Conservation (phyloP, 1,139 yeast species). For the Kodamaea derodonti region DNA sequence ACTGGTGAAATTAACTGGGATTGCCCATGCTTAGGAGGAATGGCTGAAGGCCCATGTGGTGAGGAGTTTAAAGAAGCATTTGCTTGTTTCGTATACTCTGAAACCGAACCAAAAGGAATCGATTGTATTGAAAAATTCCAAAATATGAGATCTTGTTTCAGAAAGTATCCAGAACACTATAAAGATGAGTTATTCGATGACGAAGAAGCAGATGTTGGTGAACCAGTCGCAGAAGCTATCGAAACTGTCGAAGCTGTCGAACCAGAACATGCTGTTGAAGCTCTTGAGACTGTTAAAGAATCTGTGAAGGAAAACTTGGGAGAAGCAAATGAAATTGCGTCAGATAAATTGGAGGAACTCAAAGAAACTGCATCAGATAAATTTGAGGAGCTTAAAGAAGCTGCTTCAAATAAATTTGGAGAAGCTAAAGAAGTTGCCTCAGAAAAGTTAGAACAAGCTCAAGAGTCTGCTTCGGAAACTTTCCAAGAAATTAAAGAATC, state of each 20-base stretch:
- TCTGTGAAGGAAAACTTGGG: neutral
- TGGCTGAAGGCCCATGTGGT: constrained; percentile 99
- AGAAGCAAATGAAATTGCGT: neutral
- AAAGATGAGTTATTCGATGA: constrained; percentile 87
- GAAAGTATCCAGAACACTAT: constrained; percentile 88
- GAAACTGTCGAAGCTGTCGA: neutral
- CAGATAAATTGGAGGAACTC: neutral
- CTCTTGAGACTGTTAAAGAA: neutral
- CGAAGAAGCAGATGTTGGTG: constrained; percentile 34
- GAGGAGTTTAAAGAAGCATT: constrained; percentile 96
- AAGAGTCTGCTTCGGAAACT: neutral
- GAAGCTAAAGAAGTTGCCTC: neutral
- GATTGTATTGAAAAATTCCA: constrained; percentile 93
- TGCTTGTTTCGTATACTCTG: constrained; percentile 92
- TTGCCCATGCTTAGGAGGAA: constrained; percentile 99
- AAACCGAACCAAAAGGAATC: constrained; percentile 93
- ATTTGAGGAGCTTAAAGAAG: neutral
- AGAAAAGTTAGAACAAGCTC: too few species aligned
- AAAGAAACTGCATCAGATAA: neutral
- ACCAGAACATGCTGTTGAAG: neutral
- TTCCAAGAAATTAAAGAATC: neutral
- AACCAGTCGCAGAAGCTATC: constrained; percentile 2
- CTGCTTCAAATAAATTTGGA: neutral
- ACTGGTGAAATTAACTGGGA: constrained; percentile 99
- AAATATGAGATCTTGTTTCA: constrained; percentile 93